Conservation (phyloP, 306 rosid genomes). For the Inga leiocalycina region DNA sequence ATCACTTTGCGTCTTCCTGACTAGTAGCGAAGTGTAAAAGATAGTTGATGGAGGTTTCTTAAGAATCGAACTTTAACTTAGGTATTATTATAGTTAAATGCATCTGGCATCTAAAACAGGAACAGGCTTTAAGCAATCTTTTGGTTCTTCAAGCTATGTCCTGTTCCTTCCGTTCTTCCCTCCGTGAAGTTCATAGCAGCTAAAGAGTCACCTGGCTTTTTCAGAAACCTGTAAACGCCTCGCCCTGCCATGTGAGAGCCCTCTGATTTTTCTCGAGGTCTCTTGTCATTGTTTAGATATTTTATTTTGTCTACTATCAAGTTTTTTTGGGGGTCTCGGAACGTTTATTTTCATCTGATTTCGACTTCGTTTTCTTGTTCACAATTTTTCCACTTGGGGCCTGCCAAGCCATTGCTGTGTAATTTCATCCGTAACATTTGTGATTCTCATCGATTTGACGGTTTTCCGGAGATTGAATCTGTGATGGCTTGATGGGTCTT, state of each 20-base stretch:
- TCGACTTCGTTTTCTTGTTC: slow-evolving; percentile 24
- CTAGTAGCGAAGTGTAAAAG: slow-evolving; percentile 32
- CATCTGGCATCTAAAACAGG: slow-evolving; percentile 26
- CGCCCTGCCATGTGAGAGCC: slow-evolving; percentile 27
- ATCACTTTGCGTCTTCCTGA: slow-evolving; percentile 30
- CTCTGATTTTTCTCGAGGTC: slow-evolving; percentile 29
- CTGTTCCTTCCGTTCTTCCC: neutral
- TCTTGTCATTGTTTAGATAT: slow-evolving; percentile 15
- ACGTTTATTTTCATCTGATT: slow-evolving; percentile 28
- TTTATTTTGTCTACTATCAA: neutral
- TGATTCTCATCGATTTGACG: slow-evolving; percentile 43
- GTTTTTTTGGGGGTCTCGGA: neutral
- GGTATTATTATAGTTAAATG: slow-evolving; percentile 28
- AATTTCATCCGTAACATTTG: slow-evolving; percentile 35
- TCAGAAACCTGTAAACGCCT: slow-evolving; percentile 20
- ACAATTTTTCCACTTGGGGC: slow-evolving; percentile 41
- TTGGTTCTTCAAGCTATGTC: slow-evolving; percentile 26
- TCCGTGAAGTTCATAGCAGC: slow-evolving; percentile 13
- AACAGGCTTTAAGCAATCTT: slow-evolving; percentile 24
- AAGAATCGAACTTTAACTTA: slow-evolving; percentile 45
- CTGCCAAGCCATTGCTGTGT: slow-evolving; percentile 26
- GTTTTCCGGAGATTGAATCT: slow-evolving; percentile 34
- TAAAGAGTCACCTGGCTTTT: slow-evolving; percentile 32
- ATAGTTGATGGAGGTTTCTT: slow-evolving; percentile 33
- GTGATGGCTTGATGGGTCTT: slow-evolving; percentile 34